A percentile compares a stretch with the other conserved stretches of the same genome.
Conservation (phyloP, 371 early-diverging fungal species). For the Apophysomyces elegans region DNA sequence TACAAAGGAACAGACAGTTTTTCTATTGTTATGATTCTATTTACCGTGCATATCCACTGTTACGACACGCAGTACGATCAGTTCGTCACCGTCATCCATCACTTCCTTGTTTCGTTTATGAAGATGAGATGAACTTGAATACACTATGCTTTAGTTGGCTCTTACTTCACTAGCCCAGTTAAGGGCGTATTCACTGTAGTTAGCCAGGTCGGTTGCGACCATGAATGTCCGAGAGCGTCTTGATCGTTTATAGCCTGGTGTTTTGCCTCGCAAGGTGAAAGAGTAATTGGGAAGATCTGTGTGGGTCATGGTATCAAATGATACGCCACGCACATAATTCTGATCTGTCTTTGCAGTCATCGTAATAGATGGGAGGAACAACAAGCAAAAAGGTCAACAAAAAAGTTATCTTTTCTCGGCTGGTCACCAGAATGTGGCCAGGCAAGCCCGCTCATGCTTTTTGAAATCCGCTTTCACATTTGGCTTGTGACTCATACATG, state of each 20-base stretch:
- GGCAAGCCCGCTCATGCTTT: no score
- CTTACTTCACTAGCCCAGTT: slow-evolving; percentile 60
- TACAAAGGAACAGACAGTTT: neutral
- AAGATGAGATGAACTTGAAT: neutral
- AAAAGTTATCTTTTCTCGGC: neutral
- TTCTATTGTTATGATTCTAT: neutral
- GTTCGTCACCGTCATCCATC: slow-evolving; percentile 66
- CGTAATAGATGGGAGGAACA: neutral
- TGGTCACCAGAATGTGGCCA: neutral
- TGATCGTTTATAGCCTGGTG: slow-evolving; percentile 50
- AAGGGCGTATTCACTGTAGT: slow-evolving; percentile 64
- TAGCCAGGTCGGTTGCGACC: slow-evolving; percentile 63
- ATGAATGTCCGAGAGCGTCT: slow-evolving; percentile 59
- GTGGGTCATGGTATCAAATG: slow-evolving; percentile 64
- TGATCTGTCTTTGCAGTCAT: slow-evolving; percentile 11
- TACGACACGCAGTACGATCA: slow-evolving; percentile 54
- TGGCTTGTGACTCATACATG: no score
- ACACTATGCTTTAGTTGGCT: neutral
- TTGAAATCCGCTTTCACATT: no score
- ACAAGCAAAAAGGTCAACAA: neutral
- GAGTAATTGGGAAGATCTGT: slow-evolving; percentile 57
- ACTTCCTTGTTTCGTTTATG: slow-evolving; percentile 36
- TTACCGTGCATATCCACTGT: slow-evolving; percentile 51
- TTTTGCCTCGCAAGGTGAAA: slow-evolving; percentile 62
- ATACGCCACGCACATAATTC: slow-evolving; percentile 58